A percentile compares a stretch with the other conserved stretches of the same genome.
These are phyloP conservation scores for Sclerotinia trifoliorum DNA, from an alignment of 2,329 filamentous ascomycete genomes.

Conservation along the genomic window DNA sequence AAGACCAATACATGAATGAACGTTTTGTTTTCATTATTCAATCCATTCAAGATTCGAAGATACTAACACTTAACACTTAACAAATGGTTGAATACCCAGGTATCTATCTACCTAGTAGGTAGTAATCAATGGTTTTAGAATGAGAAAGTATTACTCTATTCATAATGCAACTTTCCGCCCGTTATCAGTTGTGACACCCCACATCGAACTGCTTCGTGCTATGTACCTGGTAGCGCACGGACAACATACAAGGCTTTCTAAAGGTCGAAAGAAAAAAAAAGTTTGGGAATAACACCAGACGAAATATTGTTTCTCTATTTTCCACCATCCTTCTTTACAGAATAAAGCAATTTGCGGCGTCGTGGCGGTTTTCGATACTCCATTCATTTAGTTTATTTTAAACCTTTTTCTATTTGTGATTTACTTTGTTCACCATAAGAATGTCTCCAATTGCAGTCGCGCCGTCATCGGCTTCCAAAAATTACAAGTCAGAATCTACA, in stretches of 20 bases:
- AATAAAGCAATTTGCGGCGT: slow-evolving; percentile 7
- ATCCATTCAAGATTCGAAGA: background rate
- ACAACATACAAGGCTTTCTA: slow-evolving; percentile 9
- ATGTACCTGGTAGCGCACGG: slow-evolving; percentile 15
- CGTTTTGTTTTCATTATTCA: background rate
- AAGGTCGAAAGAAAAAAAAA: slow-evolving; percentile 19
- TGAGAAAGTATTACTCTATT: background rate
- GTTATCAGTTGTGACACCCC: background rate
- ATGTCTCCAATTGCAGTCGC: slow-evolving; percentile 37
- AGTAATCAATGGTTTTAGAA: background rate
- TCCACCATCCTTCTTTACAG: slow-evolving; percentile 9
- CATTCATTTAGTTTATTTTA: slow-evolving; percentile 22
- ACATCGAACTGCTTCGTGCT: background rate
- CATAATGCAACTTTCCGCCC: background rate
- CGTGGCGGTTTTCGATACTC: slow-evolving; percentile 2
- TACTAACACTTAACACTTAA: background rate
- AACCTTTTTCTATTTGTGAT: slow-evolving; percentile 8
- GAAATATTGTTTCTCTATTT: slow-evolving; percentile 20
- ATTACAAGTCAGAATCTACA: slow-evolving; percentile 83
- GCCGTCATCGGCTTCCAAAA: slow-evolving; percentile 43
- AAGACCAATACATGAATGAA: background rate
- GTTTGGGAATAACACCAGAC: slow-evolving; percentile 13
- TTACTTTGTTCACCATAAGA: slow-evolving; percentile 20
- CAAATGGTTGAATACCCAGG: background rate
- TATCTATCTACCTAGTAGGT: background rate